Base-by-base conservation (phyloP, 106 monocot species). In the Agapanthus africanus region DNA sequence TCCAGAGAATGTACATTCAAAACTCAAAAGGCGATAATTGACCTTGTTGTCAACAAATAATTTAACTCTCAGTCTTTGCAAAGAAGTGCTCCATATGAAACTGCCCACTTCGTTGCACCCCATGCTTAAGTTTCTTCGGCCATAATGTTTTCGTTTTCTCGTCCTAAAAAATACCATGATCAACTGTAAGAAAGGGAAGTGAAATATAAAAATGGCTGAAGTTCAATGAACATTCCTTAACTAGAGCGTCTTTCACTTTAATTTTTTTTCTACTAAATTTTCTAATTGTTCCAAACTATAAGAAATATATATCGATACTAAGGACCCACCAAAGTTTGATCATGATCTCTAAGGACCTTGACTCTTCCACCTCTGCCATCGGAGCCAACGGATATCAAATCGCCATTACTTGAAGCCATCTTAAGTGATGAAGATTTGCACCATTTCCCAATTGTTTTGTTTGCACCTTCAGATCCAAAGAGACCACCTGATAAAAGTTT, bases 81-180 rank as follows among this genome's bases (percentile, higher is more conserved):
- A 93, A 93, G 73, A 93, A 93, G 60, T 86, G 88, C 33, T 86
- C 89, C 15, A 93, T 89, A 73, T 84, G 65, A 56, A 69, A 83
- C 59, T 86, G 85, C 30, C 84, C 66, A 59, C 56, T 57, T 67
- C 41, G 71, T 26, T 82, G 79, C 26, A 70, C 57, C 73, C 63
- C 86, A 77, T 63, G 4, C 54, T 87, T 86, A 30, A 66, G 71
- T 65, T 65, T 73, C 78, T 83, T 85, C 21, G 82, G 60, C 47
- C 25, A 41, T 23, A 40, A 31, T 30, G 65, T 23, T 40, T 76
- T 75, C 27, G 51, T 7, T 63, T 81, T 81, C 19, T 7, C 71
- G 33, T 68, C 88, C 91, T 85, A 54, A 39, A 2, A 40, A n/a
- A 9, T 40, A 25, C 10, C 16, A 40, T 32, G 16, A 22, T 22